Evolutionary conservation across 2,329 filamentous ascomycete species (phyloP), one percentile per base, ranked within the genome.

Genomic region (Cladophialophora bantiana): DNA sequence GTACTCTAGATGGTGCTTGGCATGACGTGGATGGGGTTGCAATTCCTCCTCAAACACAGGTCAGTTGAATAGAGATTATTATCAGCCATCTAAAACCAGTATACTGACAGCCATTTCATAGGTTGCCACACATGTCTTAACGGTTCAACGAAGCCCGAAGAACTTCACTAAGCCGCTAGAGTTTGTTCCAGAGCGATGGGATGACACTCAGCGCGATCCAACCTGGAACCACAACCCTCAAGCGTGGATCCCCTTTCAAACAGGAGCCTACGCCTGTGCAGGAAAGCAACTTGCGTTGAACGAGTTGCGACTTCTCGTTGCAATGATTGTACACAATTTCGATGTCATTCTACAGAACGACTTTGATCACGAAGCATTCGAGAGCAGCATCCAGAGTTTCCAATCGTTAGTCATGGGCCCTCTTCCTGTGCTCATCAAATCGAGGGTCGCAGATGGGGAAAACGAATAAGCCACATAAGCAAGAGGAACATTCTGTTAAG

Each of bases 171-270:
- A 36, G 13, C 53, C 53, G 6, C 31, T 35, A 18, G 53, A 56
- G 18, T 56, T 56, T 15, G 35, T 56, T 18, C 53, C 53, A 36
- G 53, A 56, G 10, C 34, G 53, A 35, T 56, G 53, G 53, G 34
- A 35, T 31, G 53, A 56, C 31, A 35, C 2, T 9, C 18, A 56
- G 32, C 53, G 53, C 53, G 53, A 56, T 31, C 53, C 53, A 2
- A 35, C 10, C 10, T 56, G 53, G 53, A 56, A 56, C 12, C 53
- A 56, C 34, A 35, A 56, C 32, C 32, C 34, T 2, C 53, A 35
- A 6, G 53, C 53, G 32, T 56, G 18, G 31, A 36, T 56, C 7
- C 53, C 53, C 32, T 56, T 56, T 34, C 32, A 32, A 13, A 35
- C 9, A 5, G 53, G 53, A n/a, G 35, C 31, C 2, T 56, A 35